Evolutionary conservation across 495 filamentous ascomycete species (phyloP).

Genomic region (Penicillium canescens): DNA sequence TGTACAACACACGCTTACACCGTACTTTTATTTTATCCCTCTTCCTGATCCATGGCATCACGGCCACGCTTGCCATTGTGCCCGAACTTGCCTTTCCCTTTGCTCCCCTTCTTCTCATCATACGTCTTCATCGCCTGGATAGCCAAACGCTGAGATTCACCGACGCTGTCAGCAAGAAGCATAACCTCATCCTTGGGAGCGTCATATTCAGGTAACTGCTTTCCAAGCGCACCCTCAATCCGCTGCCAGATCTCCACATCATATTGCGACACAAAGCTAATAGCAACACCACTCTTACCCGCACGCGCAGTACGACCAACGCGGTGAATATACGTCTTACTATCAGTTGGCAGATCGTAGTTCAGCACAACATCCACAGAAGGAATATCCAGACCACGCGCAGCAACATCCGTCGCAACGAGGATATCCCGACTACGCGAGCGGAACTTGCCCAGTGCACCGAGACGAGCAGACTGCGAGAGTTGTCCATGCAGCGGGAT

Average conservation of each 20-base stretch:
- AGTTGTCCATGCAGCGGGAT: slow-evolving; percentile 92
- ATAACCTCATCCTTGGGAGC: slow-evolving; percentile 81
- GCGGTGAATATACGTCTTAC: slow-evolving; percentile 93
- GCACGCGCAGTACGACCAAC: slow-evolving; percentile 93
- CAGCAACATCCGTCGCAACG: slow-evolving; percentile 94
- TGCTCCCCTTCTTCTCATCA: slow-evolving; percentile 73
- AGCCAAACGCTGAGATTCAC: slow-evolving; percentile 82
- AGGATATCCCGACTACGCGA: slow-evolving; percentile 75
- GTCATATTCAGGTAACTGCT: slow-evolving; percentile 68
- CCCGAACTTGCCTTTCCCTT: slow-evolving; percentile 59
- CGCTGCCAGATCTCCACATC: slow-evolving; percentile 84
- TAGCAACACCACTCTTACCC: slow-evolving; percentile 79
- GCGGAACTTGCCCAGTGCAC: slow-evolving; percentile 84
- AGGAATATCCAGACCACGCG: slow-evolving; percentile 92
- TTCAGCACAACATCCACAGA: slow-evolving; percentile 88
- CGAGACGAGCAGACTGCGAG: slow-evolving; percentile 79
- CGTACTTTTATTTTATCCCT: slow-evolving; percentile 38
- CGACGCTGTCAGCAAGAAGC: slow-evolving; percentile 74
- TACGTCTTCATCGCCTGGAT: slow-evolving; percentile 79
- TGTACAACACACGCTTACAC: neutral
- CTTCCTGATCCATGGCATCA: slow-evolving; percentile 85
- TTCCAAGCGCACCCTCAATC: slow-evolving; percentile 80
- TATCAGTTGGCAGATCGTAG: slow-evolving; percentile 77
- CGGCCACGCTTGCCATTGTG: slow-evolving; percentile 56
- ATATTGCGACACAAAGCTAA: slow-evolving; percentile 86